A percentile compares a stretch with the other conserved stretches of the same genome.
Evolutionary conservation across 2,329 filamentous ascomycete genomes (phyloP).

Genomic region (Sporothrix euskadiensis): DNA sequence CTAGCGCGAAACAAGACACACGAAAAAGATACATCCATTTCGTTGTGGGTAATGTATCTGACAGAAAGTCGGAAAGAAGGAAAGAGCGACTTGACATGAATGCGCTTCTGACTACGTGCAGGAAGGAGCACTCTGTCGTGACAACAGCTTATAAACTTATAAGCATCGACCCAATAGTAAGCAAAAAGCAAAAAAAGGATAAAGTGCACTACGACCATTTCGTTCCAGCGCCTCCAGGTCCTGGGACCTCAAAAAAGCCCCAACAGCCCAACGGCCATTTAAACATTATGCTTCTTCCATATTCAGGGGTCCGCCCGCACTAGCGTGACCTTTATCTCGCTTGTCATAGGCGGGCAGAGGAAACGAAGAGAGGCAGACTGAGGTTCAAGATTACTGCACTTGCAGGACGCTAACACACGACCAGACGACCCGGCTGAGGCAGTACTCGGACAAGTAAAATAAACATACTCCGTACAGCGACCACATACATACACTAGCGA

Average conservation of each 20-base stretch:
- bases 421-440: neutral
- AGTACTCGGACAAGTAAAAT: neutral
- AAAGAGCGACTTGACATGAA: neutral
- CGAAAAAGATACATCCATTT: conserved; percentile 1
- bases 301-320: neutral
- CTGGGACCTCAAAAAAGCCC: neutral
- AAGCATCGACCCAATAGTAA: neutral
- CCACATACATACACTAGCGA: neutral
- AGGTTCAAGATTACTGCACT: neutral
- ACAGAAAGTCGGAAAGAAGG: neutral
- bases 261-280: neutral
- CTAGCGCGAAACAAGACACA: neutral
- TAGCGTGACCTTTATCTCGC: conserved; percentile 12
- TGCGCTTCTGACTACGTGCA: neutral
- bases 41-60: neutral
- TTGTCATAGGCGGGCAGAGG: neutral
- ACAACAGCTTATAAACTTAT: neutral
- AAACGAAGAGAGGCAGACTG: neutral
- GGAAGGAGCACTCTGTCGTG: neutral
- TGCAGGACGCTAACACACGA: neutral
- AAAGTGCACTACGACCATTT: neutral
- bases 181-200: neutral
- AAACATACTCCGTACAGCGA: too few species aligned
- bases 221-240: neutral
- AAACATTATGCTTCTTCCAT: conserved; percentile 19